Base-by-base conservation (phyloP, 2,329 filamentous ascomycete species). In the Cladosporium sp. region DNA sequence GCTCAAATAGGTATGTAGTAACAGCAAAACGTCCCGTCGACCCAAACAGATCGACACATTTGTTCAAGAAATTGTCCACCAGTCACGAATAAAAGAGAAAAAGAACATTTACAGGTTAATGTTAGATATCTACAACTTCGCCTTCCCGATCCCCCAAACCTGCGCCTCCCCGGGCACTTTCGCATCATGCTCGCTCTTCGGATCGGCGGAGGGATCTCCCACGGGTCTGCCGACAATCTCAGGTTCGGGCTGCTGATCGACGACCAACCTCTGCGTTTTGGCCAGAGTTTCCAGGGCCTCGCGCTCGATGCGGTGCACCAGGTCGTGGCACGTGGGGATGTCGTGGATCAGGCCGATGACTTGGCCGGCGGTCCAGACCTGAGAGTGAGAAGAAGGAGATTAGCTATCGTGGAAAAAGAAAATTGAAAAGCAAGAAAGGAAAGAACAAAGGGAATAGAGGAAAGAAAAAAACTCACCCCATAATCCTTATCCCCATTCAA, bases 321-420 rank as follows among this genome's bases (percentile, higher is more conserved):
- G 67, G 39, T 68, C 72, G 30, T 67, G 67, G 57, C 75, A 77
- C 1, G 72, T 74, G 1, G 74, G 74, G 29, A 77, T 73, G 52
- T 77, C 74, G 52, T 78, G 72, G 54, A 78, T 78, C 12, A 78
- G 63, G 7, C 75, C 75, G 43, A 99, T 96, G 59, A 97, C 92
- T 68, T 96, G 92, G 9, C 93, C 93, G 7, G 92, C 90, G 17
- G 93, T 97, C 93, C 93, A 99, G 34, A 96, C 88, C 87, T 92
- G 61, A 34, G 15, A 44, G 2, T n/a, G n/a, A n/a, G n/a, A n/a
- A n/a, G n/a, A n/a, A 12, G 29, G 13, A 30, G 29, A 13, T n/a
- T n/a, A 39, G 3, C 36, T 7, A 30, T 30, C 27, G 30, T 32
- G 12, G n/a, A n/a, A n/a, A n/a, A n/a, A n/a, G n/a, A n/a, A n/a